A percentile compares a stretch with the other conserved stretches of the same genome.
Conservation (phyloP, 495 filamentous ascomycete genomes). For the Lichenothelia convexa region DNA sequence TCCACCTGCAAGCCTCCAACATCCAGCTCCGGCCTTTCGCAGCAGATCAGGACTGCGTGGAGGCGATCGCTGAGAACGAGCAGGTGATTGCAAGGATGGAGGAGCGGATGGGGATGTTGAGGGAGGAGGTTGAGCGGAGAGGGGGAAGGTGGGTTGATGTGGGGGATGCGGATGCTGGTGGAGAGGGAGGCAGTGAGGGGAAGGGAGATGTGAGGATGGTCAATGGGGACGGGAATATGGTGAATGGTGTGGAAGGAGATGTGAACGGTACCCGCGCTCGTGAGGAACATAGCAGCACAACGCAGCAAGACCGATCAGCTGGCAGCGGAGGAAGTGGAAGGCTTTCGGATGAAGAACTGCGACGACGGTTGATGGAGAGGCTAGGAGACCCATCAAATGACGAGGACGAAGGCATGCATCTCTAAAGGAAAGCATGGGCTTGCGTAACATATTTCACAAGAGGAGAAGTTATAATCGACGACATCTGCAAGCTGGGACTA, state of each 20-base stretch:
- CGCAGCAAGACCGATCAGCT: neutral
- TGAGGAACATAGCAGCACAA: neutral
- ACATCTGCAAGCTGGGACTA: too few relatives aligned
- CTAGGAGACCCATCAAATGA: constrained; percentile 5
- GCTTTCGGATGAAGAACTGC: constrained; percentile 15
- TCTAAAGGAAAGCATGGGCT: too few relatives aligned
- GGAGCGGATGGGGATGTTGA: constrained; percentile 48
- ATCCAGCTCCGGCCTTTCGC: constrained; percentile 43
- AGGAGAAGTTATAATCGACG: too few relatives aligned
- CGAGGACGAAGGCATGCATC: constrained; percentile 14
- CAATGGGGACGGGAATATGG: constrained; percentile 8
- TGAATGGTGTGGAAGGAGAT: constrained; percentile 6
- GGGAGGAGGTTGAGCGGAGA: constrained; percentile 54
- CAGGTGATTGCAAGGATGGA: constrained; percentile 54
- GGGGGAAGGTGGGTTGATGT: constrained; percentile 52
- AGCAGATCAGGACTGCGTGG: constrained; percentile 45
- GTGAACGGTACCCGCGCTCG: neutral
- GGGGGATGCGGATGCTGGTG: constrained; percentile 15
- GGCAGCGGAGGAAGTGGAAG: constrained; percentile 3
- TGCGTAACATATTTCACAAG: too few relatives aligned
- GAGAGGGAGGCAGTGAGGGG: constrained; percentile 1
- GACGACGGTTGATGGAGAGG: constrained; percentile 9
- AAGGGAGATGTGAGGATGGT: constrained; percentile 16
- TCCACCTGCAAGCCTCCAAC: constrained; percentile 67
- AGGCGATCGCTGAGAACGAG: constrained; percentile 61